Percentiles rank a stretch among this genome's conserved stretches.
phyloP scores from a whole-genome alignment of 257 asterid species.

The Marsdenia floribunda region DNA sequence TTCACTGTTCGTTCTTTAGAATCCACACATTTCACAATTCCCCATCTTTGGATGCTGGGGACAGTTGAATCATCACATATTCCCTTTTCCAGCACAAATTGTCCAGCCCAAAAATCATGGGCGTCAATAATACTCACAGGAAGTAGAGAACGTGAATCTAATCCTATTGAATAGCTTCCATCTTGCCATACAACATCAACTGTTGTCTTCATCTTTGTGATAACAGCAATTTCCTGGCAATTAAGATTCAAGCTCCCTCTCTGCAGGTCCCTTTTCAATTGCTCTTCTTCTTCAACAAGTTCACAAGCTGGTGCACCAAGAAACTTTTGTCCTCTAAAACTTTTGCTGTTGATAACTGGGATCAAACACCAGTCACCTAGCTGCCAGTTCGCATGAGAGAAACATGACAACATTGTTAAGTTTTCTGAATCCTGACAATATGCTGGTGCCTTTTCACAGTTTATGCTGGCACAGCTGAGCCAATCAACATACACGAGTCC shows the following conservation, averaged over 20 bases:
- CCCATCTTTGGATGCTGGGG: constrained; percentile 50
- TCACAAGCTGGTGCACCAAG: constrained; percentile 22
- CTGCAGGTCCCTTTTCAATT: constrained; percentile 17
- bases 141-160: constrained; percentile 52
- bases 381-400: constrained; percentile 64
- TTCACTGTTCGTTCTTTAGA: constrained; percentile 77
- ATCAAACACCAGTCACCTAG: constrained; percentile 90
- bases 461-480: constrained; percentile 52
- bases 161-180: constrained; percentile 53
- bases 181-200: constrained; percentile 93
- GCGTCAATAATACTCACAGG: constrained; percentile 63
- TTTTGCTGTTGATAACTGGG: constrained; percentile 26
- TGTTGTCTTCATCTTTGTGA: constrained; percentile 60
- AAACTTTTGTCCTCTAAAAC: constrained; percentile 15
- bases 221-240: constrained; percentile 47
- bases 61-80: constrained; percentile 34
- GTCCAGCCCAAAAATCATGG: constrained; percentile 81
- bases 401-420: constrained; percentile 54
- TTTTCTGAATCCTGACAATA: constrained; percentile 46
- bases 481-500: constrained; percentile 64
- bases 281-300: constrained; percentile 22
- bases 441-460: constrained; percentile 42
- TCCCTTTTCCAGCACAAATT: constrained; percentile 75
- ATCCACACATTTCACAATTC: constrained; percentile 60
- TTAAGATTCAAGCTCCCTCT: constrained; percentile 20